Evolutionary conservation across 352 stramenopile genomes (phyloP).

Genomic region (Pythium brassicae): DNA sequence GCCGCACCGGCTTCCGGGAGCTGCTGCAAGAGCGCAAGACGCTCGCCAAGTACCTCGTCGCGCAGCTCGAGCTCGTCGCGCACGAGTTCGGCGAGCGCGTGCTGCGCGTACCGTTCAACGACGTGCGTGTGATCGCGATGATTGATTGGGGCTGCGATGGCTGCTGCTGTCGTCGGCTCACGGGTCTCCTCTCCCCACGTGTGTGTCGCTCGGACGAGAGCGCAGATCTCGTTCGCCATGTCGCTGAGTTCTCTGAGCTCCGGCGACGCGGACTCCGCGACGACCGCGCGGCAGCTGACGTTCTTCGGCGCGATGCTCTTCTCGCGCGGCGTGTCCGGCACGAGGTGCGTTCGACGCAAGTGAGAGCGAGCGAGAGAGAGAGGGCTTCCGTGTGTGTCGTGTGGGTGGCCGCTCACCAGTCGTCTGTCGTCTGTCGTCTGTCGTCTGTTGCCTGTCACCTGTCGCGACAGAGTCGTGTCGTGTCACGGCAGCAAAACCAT

Average conservation of each 20-base stretch:
- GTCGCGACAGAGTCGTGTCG: slow-evolving; percentile 78
- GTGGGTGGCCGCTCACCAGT: not conserved
- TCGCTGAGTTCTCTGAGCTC: slow-evolving; percentile 81
- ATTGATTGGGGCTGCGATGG: not conserved
- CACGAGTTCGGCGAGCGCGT: slow-evolving; percentile 88
- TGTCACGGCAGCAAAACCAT: slow-evolving; percentile 86
- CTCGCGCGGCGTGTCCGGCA: slow-evolving; percentile 94
- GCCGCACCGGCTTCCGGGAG: slow-evolving; percentile 78
- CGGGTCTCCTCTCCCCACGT: not conserved
- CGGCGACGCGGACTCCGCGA: slow-evolving; percentile 17
- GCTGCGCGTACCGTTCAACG: slow-evolving; percentile 89
- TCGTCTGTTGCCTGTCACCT: too few relatives aligned
- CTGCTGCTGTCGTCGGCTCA: not conserved
- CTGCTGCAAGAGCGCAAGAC: slow-evolving; percentile 86
- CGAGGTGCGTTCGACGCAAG: slow-evolving; percentile 33
- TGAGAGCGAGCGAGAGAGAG: too few relatives aligned
- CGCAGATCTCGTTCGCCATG: slow-evolving; percentile 84
- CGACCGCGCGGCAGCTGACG: slow-evolving; percentile 46
- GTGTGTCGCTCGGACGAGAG: not conserved
- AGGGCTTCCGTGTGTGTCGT: too few relatives aligned
- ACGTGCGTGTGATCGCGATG: slow-evolving; percentile 24
- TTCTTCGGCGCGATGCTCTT: slow-evolving; percentile 99
- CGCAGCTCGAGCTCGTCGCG: slow-evolving; percentile 71
- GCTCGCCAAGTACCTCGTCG: slow-evolving; percentile 70
- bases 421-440: too few relatives aligned